Base-by-base conservation (phyloP, 1,284 basidiomycete genomes). In the Ustilago shanxiensis region DNA sequence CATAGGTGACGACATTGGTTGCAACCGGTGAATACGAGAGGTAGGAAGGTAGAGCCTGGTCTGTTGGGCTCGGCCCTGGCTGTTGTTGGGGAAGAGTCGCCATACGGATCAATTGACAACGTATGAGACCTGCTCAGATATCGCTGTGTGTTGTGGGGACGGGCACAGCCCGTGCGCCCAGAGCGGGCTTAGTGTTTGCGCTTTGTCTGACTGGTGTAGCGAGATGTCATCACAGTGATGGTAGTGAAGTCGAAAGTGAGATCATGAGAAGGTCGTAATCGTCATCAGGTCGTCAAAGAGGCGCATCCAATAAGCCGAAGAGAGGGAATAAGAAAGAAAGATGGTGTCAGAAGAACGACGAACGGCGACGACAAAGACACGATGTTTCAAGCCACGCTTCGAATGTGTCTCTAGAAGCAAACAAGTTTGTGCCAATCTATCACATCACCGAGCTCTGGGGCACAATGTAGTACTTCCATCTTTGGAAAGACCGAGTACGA, bases 61-160 rank as follows among this genome's bases (percentile, higher is more conserved):
- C 81, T 11, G 81, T 83, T 20, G 79, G 72, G 20, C 73, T 72
- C 31, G 81, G 81, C 56, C 80, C 79, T 56, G 79, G 73, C 56
- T 60, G 69, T 63, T 81, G 79, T 50, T 67, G 66, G 8, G 79
- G 79, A 0, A 80, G 53, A 1, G 73, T 77, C 18, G 73, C 73
- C 73, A 77, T 77, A 44, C 59, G 61, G 22, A 29, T 1, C 22
- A 13, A 41, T 20, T 13, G 20, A 47, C n/a, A 16, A 33, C 29
- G 20, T 13, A 59, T 52, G 65, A 66, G 64, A 26, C 69, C 63
- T 62, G 69, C 64, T 72, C 69, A 44, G 20, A 20, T 44, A 8
- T n/a, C 20, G 41, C n/a, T 44, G 41, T 7, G 55, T 37, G 33
- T 7, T 18, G n/a, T 22, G 24, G 60, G 59, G 33, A 60, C 64